Conservation (phyloP, 78 protist species). For the Dictyostelium purpureum region DNA sequence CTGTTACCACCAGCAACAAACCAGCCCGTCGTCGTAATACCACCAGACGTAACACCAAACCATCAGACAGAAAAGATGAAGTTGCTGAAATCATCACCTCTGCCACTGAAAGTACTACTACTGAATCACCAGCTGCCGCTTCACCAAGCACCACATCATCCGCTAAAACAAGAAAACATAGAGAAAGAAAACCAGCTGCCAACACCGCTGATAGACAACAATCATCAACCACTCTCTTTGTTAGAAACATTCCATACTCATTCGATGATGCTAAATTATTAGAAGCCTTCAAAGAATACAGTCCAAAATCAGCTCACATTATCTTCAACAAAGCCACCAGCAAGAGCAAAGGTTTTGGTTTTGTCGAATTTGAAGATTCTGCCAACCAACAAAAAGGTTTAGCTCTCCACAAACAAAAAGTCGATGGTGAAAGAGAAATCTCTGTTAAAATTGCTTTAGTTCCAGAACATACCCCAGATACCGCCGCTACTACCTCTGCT, state of each 20-base stretch:
- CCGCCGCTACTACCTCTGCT: conserved; percentile 24
- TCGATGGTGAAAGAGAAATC: conserved; percentile 74
- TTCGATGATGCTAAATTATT: conserved; percentile 51
- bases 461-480: conserved; percentile 3
- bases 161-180: no score
- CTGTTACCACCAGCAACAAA: neutral
- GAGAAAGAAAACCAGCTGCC: conserved; percentile 40
- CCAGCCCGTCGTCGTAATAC: conserved; percentile 1
- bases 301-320: conserved; percentile 81
- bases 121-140: conserved; percentile 12
- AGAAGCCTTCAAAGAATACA: conserved; percentile 71
- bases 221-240: conserved; percentile 75
- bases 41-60: neutral
- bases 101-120: neutral
- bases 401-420: conserved; percentile 20
- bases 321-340: conserved; percentile 39
- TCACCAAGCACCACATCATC: conserved; percentile 20
- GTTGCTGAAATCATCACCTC: neutral
- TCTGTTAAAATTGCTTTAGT: conserved; percentile 63
- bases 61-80: neutral
- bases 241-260: conserved; percentile 81
- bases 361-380: conserved; percentile 78
- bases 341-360: conserved; percentile 83
- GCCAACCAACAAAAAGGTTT: conserved; percentile 70
- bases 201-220: conserved; percentile 32